Conservation (phyloP, 2,329 filamentous ascomycete species). For the Phialophora chinensis region DNA sequence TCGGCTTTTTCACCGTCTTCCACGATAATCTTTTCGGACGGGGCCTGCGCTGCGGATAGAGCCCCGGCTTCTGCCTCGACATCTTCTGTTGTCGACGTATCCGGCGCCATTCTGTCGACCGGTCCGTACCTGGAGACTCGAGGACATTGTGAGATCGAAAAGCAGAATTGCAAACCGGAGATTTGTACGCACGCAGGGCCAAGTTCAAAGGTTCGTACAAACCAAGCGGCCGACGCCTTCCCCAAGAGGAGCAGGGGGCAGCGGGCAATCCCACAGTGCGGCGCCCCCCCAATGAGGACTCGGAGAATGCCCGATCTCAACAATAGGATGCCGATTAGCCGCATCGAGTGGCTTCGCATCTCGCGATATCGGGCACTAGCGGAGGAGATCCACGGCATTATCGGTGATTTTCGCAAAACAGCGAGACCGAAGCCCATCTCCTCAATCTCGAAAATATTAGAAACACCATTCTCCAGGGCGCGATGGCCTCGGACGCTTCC, state of each 20-base stretch:
- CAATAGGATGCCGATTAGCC: slow-evolving; percentile 13
- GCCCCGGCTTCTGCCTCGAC: slow-evolving; percentile 4
- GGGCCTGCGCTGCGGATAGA: neutral
- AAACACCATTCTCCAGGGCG: neutral
- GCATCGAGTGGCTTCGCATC: neutral
- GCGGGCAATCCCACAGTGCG: too few relatives aligned
- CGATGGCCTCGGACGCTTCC: too few relatives aligned
- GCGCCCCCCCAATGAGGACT: neutral
- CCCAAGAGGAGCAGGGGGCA: too few relatives aligned
- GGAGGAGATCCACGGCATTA: neutral
- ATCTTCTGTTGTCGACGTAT: neutral
- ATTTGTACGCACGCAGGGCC: slow-evolving; percentile 3
- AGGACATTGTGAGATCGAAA: slow-evolving; percentile 12
- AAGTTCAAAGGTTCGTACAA: slow-evolving; percentile 10
- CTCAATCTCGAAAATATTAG: neutral
- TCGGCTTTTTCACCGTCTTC: slow-evolving; percentile 15
- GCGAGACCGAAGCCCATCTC: neutral
- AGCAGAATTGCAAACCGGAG: neutral
- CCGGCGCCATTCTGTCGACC: slow-evolving; percentile 6
- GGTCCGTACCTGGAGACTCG: neutral
- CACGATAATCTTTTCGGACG: slow-evolving; percentile 7
- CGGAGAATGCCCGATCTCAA: slow-evolving; percentile 10
- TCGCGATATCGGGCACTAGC: slow-evolving; percentile 14
- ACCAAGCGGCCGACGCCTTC: too few relatives aligned
- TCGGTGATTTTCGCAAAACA: neutral